A percentile compares a stretch with the other conserved stretches of the same genome.
Evolutionary conservation across 208 protist species (phyloP).

Genomic region (Trypanosoma lewisi): DNA sequence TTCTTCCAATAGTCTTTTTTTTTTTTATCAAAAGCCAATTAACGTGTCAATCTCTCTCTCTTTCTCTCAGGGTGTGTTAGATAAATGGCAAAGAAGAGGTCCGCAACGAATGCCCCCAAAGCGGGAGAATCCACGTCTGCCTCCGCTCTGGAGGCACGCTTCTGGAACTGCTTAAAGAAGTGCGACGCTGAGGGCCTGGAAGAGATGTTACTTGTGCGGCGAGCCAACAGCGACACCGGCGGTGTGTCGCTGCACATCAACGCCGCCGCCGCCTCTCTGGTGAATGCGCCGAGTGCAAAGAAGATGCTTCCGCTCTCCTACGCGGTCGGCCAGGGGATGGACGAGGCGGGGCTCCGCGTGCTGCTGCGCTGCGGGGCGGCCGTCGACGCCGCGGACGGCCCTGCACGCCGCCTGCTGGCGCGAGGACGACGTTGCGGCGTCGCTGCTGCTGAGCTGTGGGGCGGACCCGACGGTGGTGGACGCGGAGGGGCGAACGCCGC

Average conservation of each 20-base stretch:
- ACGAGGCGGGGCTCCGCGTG: slow-evolving; percentile 23
- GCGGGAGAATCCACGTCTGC: not conserved
- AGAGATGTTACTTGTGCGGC: slow-evolving; percentile 33
- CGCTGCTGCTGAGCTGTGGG: slow-evolving; percentile 42
- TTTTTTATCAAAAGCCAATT: too few relatives aligned
- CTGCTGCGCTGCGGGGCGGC: slow-evolving; percentile 46
- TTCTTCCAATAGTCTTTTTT: too few relatives aligned
- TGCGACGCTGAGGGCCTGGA: slow-evolving; percentile 35
- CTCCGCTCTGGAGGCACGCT: slow-evolving; percentile 19
- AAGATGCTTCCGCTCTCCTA: slow-evolving; percentile 46
- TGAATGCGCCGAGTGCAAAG: slow-evolving; percentile 41
- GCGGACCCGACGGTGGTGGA: slow-evolving; percentile 42
- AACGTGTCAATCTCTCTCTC: not conserved
- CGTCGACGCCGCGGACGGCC: slow-evolving; percentile 39
- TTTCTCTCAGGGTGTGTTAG: not conserved
- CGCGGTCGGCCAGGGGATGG: slow-evolving; percentile 37
- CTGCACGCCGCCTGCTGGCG: slow-evolving; percentile 53
- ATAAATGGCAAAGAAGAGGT: slow-evolving; percentile 10
- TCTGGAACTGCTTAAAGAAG: slow-evolving; percentile 50
- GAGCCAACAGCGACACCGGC: slow-evolving; percentile 30
- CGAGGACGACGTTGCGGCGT: slow-evolving; percentile 34
- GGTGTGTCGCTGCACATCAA: slow-evolving; percentile 13
- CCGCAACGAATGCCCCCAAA: not conserved
- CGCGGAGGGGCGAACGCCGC: slow-evolving; percentile 42
- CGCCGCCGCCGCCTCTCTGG: slow-evolving; percentile 10